Conservation (phyloP, 1,284 basidiomycete genomes). For the Puccinia triticina region DNA sequence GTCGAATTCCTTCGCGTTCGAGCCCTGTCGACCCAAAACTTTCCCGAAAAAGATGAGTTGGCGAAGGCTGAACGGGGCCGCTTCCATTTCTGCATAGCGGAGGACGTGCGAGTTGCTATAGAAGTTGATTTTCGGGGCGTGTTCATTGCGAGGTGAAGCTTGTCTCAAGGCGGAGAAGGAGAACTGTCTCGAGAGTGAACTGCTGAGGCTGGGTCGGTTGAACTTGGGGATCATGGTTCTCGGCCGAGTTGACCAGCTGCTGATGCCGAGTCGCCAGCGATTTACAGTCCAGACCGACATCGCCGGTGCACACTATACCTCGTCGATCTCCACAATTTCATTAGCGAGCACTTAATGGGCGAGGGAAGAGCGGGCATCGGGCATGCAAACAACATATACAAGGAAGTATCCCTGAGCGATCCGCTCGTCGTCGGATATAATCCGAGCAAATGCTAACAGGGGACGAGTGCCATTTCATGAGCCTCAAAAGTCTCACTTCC, state of each 20-base stretch:
- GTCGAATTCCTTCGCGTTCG: slow-evolving; percentile 58
- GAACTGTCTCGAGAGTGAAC: neutral
- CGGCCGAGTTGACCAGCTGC: neutral
- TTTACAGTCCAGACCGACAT: too few species aligned
- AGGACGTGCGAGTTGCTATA: slow-evolving; percentile 25
- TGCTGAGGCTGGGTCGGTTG: neutral
- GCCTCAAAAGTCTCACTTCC: too few species aligned
- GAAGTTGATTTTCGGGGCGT: neutral
- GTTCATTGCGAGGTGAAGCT: neutral
- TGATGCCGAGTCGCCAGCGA: neutral
- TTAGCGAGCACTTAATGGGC: too few species aligned
- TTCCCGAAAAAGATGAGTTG: slow-evolving; percentile 69
- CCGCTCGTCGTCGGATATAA: too few species aligned
- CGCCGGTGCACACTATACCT: too few species aligned
- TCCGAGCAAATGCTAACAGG: too few species aligned
- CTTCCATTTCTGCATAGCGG: slow-evolving; percentile 14
- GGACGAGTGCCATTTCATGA: too few species aligned
- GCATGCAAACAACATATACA: too few species aligned
- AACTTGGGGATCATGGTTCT: slow-evolving; percentile 8
- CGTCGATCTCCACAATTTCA: neutral
- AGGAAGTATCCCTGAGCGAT: too few species aligned
- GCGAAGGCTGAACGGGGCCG: slow-evolving; percentile 63
- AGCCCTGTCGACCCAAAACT: slow-evolving; percentile 48
- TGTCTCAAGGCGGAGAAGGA: neutral
- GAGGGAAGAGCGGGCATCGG: too few species aligned